A percentile compares a stretch with the other conserved stretches of the same genome.
These are phyloP conservation scores for Fraxinus anomala DNA, from an alignment of 257 asterid species.

Conservation along the genomic window DNA sequence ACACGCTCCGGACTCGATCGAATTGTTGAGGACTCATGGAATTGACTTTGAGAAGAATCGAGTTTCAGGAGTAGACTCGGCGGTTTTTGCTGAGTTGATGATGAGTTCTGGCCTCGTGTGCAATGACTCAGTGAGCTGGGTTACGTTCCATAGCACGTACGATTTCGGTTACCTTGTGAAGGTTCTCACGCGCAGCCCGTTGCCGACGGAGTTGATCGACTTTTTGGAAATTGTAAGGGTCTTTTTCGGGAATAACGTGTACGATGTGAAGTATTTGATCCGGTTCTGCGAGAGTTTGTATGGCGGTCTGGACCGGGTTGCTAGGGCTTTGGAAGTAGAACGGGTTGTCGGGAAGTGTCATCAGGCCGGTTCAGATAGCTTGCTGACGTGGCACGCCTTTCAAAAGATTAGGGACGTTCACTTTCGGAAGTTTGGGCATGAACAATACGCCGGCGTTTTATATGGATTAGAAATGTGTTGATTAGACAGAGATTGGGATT, in stretches of 20 bases:
- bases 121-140: conserved; percentile 47
- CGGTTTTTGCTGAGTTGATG: conserved; percentile 48
- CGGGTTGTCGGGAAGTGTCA: conserved; percentile 55
- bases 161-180: conserved; percentile 56
- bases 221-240: conserved; percentile 34
- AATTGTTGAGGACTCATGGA: conserved; percentile 42
- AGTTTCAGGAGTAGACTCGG: conserved; percentile 38
- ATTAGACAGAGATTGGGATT: conserved; percentile 15
- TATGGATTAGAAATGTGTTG: conserved; percentile 42
- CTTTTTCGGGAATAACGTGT: conserved; percentile 44
- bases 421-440: conserved; percentile 31
- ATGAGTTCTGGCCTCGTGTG: conserved; percentile 55
- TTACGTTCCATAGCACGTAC: conserved; percentile 57
- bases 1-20: conserved; percentile 50
- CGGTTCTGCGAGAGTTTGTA: conserved; percentile 39
- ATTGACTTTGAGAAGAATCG: conserved; percentile 50
- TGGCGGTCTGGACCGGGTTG: conserved; percentile 53
- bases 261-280: conserved; percentile 50
- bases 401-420: conserved; percentile 43
- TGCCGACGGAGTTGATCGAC: conserved; percentile 34
- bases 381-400: conserved; percentile 62
- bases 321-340: conserved; percentile 37
- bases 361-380: conserved; percentile 63
- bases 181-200: conserved; percentile 44
- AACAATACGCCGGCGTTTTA: conserved; percentile 46